Conservation (phyloP, 2,329 filamentous ascomycete species). For the Fonsecaea pedrosoi region DNA sequence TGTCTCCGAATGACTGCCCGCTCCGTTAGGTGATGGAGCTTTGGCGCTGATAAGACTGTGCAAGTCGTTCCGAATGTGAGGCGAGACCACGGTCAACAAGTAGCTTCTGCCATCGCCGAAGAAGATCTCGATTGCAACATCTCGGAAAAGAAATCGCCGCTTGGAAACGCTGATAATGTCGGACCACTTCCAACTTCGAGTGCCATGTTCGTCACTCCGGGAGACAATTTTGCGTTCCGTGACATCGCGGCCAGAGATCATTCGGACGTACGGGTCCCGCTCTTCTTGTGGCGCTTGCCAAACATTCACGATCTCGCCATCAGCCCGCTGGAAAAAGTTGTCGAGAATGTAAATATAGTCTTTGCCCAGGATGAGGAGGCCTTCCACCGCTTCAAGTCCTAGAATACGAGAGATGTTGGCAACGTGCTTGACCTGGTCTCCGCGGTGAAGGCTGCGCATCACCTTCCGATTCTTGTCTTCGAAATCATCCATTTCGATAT, state of each 20-base stretch:
- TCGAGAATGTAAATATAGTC: slow-evolving; percentile 93
- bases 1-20: slow-evolving; percentile 82
- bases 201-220: slow-evolving; percentile 73
- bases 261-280: slow-evolving; percentile 91
- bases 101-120: slow-evolving; percentile 97
- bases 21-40: slow-evolving; percentile 63
- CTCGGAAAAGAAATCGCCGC: slow-evolving; percentile 89
- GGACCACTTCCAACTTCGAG: slow-evolving; percentile 89
- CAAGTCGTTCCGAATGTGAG: slow-evolving; percentile 76
- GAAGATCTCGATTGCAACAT: slow-evolving; percentile 96
- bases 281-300: slow-evolving; percentile 93
- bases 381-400: slow-evolving; percentile 90
- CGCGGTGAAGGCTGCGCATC: slow-evolving; percentile 88
- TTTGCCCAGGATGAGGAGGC: slow-evolving; percentile 90
- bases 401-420: slow-evolving; percentile 96
- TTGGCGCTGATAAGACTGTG: slow-evolving; percentile 76
- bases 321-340: slow-evolving; percentile 91
- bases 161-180: slow-evolving; percentile 97
- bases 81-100: slow-evolving; percentile 81
- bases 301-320: slow-evolving; percentile 96
- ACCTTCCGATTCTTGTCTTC: slow-evolving; percentile 99
- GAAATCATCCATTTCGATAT: slow-evolving; percentile 81
- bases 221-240: slow-evolving; percentile 59
- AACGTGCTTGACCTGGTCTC: slow-evolving; percentile 89
- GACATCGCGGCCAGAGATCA: slow-evolving; percentile 81